A percentile compares a stretch with the other conserved stretches of the same genome.
Conservation (phyloP, 495 filamentous ascomycete species). For the Pyrenopolyporus hunteri region DNA sequence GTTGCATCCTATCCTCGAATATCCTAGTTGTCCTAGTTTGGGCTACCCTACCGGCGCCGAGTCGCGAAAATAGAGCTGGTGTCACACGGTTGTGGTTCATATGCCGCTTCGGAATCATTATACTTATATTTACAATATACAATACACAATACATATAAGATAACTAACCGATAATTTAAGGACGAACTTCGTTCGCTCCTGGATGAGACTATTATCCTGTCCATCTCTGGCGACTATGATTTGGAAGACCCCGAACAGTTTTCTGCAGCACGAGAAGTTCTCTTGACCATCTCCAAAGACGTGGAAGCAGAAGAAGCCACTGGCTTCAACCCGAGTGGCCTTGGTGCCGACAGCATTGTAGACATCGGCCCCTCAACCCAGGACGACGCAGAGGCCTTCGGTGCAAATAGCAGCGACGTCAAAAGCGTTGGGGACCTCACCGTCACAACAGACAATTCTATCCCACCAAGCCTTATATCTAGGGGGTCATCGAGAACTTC, state of each 20-base stretch:
- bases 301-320: constrained; percentile 69
- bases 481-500: constrained; percentile 24
- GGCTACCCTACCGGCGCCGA: too few species aligned
- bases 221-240: constrained; percentile 71
- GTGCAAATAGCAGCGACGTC: constrained; percentile 23
- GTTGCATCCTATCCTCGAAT: too few species aligned
- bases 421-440: constrained; percentile 35
- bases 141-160: not conserved
- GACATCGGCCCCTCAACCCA: constrained; percentile 20
- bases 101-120: not conserved
- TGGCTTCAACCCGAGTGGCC: constrained; percentile 80
- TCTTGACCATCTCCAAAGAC: constrained; percentile 64
- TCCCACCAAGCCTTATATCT: constrained; percentile 20
- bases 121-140: not conserved
- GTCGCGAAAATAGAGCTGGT: not conserved
- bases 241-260: constrained; percentile 56
- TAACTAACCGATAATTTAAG: constrained; percentile 15
- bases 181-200: constrained; percentile 42
- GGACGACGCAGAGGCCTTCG: constrained; percentile 13
- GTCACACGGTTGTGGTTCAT: too few species aligned
- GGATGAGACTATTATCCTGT: constrained; percentile 63
- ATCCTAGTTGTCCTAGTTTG: not conserved
- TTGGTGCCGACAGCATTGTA: constrained; percentile 47
- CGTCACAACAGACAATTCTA: constrained; percentile 35
- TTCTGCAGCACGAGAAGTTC: constrained; percentile 54